These are phyloP conservation scores for Dipteronia dyeriana DNA, from an alignment of 345 rosid genomes.

Conservation along the genomic window DNA sequence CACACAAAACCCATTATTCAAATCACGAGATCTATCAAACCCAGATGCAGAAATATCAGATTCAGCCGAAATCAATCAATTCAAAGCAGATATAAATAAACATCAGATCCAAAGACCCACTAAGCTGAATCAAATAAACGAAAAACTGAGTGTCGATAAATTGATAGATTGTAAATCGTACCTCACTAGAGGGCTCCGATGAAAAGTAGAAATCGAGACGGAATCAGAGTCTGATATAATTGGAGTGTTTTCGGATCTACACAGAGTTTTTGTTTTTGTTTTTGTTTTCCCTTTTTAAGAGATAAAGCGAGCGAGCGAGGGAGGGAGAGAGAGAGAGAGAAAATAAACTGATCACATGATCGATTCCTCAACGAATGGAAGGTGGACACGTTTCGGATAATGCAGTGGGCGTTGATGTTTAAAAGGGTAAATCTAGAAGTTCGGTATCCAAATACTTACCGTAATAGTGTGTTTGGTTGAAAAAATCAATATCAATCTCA, in stretches of 20 bases:
- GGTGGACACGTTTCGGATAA: slow-evolving; percentile 29
- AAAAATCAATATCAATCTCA: too few relatives aligned
- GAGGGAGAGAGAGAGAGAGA: slow-evolving; percentile 14
- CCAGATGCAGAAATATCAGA: slow-evolving; percentile 16
- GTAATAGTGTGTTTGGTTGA: too few relatives aligned
- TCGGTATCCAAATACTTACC: too few relatives aligned
- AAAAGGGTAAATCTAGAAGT: slow-evolving; percentile 30
- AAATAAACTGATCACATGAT: slow-evolving; percentile 40
- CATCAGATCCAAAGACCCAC: slow-evolving; percentile 36
- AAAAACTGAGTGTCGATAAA: too few relatives aligned
- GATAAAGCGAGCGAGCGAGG: background rate
- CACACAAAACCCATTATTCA: background rate
- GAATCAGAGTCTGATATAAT: background rate
- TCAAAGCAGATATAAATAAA: background rate
- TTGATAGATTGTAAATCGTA: background rate
- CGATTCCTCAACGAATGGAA: slow-evolving; percentile 15
- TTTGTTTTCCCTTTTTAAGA: background rate
- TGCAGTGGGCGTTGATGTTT: slow-evolving; percentile 1
- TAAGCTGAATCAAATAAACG: slow-evolving; percentile 10
- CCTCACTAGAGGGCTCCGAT: slow-evolving; percentile 17
- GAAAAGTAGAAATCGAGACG: slow-evolving; percentile 22
- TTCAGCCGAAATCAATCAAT: slow-evolving; percentile 11
- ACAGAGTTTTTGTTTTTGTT: slow-evolving; percentile 14
- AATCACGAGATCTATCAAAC: slow-evolving; percentile 15
- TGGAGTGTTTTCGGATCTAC: slow-evolving; percentile 33